phyloP scores from a whole-genome alignment of 1,139 yeast genomes.

The Pichia sp. region DNA sequence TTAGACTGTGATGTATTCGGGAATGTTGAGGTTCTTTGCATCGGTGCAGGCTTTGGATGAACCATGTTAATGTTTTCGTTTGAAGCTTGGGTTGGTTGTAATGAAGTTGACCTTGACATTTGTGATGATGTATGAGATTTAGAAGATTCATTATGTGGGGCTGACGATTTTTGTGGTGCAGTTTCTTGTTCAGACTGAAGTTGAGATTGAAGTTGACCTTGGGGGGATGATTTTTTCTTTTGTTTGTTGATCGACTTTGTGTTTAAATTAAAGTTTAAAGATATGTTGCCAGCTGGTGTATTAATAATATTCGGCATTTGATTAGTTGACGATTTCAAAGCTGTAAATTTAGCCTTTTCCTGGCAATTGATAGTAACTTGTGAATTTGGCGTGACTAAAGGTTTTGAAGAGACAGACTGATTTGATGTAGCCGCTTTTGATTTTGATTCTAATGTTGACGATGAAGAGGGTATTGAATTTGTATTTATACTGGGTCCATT shows the following conservation, averaged over 20 bases:
- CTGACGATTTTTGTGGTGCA: background rate
- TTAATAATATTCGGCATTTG: slow-evolving; percentile 9
- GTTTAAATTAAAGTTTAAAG: background rate
- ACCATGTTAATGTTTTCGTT: background rate
- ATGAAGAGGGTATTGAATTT: background rate
- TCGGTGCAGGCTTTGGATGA: background rate
- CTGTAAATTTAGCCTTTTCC: background rate
- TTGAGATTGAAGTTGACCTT: background rate
- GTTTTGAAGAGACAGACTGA: background rate
- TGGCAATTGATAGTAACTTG: background rate
- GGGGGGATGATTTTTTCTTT: background rate
- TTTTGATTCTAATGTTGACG: too few relatives aligned
- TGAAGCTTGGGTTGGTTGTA: background rate
- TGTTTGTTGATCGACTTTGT: background rate
- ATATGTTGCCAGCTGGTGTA: slow-evolving; percentile 10
- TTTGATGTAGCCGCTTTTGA: background rate
- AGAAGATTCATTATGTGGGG: background rate
- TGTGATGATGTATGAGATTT: background rate
- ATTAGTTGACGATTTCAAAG: background rate
- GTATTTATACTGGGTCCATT: background rate
- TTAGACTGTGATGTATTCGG: background rate
- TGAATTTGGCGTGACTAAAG: background rate
- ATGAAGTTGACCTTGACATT: background rate
- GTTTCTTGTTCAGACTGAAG: background rate
- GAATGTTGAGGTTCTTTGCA: background rate